Conservation (phyloP, 495 filamentous ascomycete species). For the Aspergillus hancockii region DNA sequence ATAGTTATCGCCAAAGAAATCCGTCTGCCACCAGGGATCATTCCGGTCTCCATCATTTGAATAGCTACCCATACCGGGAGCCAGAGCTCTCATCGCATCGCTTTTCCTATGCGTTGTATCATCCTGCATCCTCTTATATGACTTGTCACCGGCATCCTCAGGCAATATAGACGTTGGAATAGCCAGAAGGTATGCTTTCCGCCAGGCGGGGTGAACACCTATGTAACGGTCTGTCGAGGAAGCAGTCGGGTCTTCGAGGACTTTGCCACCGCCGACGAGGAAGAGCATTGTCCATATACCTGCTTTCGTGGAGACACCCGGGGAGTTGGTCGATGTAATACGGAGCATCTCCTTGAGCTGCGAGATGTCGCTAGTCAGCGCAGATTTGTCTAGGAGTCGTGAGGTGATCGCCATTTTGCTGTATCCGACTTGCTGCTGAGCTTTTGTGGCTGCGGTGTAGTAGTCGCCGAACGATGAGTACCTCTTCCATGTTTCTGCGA, state of each 20-base stretch:
- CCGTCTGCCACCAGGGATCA: slow-evolving; percentile 44
- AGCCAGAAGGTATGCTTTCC: slow-evolving; percentile 39
- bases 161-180: slow-evolving; percentile 28
- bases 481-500: slow-evolving; percentile 19
- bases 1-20: slow-evolving; percentile 47
- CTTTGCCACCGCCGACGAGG: neutral
- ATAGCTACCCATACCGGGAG: slow-evolving; percentile 21
- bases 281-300: neutral
- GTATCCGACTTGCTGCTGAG: slow-evolving; percentile 11
- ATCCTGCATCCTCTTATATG: slow-evolving; percentile 29
- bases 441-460: slow-evolving; percentile 17
- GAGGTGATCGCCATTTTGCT: slow-evolving; percentile 3
- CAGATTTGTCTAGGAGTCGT: neutral
- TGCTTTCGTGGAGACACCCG: neutral
- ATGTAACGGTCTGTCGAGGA: neutral
- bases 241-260: neutral
- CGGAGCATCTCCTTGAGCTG: slow-evolving; percentile 3
- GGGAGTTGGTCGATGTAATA: slow-evolving; percentile 1
- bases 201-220: slow-evolving; percentile 44
- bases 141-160: slow-evolving; percentile 34
- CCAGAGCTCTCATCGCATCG: slow-evolving; percentile 34
- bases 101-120: slow-evolving; percentile 28
- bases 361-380: neutral
- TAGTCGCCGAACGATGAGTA: slow-evolving; percentile 15
- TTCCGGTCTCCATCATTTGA: slow-evolving; percentile 32